phyloP scores from a whole-genome alignment of 1,284 basidiomycete genomes.

The Trametes pubescens region DNA sequence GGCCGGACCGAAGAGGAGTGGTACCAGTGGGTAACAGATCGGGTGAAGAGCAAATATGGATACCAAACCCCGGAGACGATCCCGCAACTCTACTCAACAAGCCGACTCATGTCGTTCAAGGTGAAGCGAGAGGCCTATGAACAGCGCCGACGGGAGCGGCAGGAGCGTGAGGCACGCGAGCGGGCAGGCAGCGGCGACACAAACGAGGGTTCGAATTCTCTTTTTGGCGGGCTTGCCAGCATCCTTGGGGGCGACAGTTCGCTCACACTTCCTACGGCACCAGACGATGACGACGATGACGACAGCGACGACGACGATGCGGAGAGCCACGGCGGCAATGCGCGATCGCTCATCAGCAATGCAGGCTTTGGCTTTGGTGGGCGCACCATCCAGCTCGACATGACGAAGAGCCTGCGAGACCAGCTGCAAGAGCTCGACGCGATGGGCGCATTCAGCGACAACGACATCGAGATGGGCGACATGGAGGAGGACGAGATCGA shows the following conservation, averaged over 20 bases:
- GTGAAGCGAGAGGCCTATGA: slow-evolving; percentile 61
- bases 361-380: slow-evolving; percentile 49
- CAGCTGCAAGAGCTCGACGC: slow-evolving; percentile 69
- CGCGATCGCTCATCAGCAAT: slow-evolving; percentile 56
- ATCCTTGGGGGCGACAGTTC: slow-evolving; percentile 50
- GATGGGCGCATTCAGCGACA: slow-evolving; percentile 41
- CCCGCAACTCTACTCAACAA: slow-evolving; percentile 74
- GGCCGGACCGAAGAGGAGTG: slow-evolving; percentile 92
- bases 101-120: slow-evolving; percentile 65
- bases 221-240: slow-evolving; percentile 41
- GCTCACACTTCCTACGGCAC: slow-evolving; percentile 29
- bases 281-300: slow-evolving; percentile 57
- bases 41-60: slow-evolving; percentile 80
- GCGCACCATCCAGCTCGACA: slow-evolving; percentile 47
- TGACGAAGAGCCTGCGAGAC: slow-evolving; percentile 63
- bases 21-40: slow-evolving; percentile 90
- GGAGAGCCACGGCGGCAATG: slow-evolving; percentile 45
- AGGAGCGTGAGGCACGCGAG: slow-evolving; percentile 53
- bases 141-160: slow-evolving; percentile 49
- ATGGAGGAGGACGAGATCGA: slow-evolving; percentile 30
- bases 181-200: slow-evolving; percentile 15
- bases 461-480: slow-evolving; percentile 39
- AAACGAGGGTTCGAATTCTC: slow-evolving; percentile 46
- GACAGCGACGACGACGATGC: slow-evolving; percentile 61
- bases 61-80: slow-evolving; percentile 74